Conservation (phyloP, 2,329 filamentous ascomycete species). For the Xylariales sp. region DNA sequence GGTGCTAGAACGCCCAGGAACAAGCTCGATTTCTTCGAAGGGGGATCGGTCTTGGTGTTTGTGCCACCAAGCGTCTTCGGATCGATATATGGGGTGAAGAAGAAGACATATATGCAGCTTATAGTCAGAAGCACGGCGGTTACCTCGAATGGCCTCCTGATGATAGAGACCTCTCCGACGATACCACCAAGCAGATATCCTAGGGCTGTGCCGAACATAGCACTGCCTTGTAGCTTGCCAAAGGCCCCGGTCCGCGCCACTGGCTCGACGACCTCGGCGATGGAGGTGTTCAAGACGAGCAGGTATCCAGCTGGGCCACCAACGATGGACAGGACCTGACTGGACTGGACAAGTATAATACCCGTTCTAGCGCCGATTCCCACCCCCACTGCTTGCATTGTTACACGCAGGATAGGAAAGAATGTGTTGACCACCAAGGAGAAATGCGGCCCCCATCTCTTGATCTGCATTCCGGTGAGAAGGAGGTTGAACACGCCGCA, state of each 20-base stretch:
- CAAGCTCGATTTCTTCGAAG: conserved; percentile 12
- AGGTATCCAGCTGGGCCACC: conserved; percentile 67
- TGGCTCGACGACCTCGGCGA: conserved; percentile 58
- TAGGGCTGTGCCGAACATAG: conserved; percentile 18
- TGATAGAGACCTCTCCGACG: conserved; percentile 16
- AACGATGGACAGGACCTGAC: conserved; percentile 62
- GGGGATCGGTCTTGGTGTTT: conserved; percentile 7
- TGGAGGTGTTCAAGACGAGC: conserved; percentile 61
- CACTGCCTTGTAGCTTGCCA: conserved; percentile 37
- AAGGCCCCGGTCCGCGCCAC: conserved; percentile 56
- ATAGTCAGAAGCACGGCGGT: conserved; percentile 14
- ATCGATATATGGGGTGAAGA: conserved; percentile 19
- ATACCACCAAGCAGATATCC: conserved; percentile 18
- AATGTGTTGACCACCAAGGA: conserved; percentile 59
- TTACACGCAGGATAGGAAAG: conserved; percentile 58
- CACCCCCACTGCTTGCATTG: conserved; percentile 59
- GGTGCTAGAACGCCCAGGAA: conserved; percentile 15
- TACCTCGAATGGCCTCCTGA: conserved; percentile 19
- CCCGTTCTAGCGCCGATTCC: conserved; percentile 51
- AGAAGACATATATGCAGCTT: conserved; percentile 14
- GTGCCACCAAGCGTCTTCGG: conserved; percentile 14
- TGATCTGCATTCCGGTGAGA: conserved; percentile 61
- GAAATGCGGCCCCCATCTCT: conserved; percentile 56
- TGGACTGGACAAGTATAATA: conserved; percentile 61
- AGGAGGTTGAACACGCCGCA: conserved; percentile 65